These are phyloP conservation scores for Quercus phellos DNA, from an alignment of 331 rosid genomes.

Conservation along the genomic window DNA sequence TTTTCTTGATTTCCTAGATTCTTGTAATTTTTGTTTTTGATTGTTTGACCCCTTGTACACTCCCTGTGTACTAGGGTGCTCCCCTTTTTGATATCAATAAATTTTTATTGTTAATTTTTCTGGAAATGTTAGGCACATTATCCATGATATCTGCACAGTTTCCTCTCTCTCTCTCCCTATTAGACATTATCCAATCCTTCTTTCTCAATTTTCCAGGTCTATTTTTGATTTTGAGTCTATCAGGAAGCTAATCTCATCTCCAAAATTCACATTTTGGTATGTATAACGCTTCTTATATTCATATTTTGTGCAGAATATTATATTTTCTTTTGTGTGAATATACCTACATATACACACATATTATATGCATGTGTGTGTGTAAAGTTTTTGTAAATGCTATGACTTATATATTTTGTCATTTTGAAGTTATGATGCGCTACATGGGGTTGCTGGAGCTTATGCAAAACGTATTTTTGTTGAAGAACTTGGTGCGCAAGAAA, in stretches of 20 bases:
- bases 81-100: too few relatives aligned
- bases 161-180: neutral
- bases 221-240: slow-evolving; percentile 82
- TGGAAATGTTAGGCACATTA: neutral
- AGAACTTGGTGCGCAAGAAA: slow-evolving; percentile 97
- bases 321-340: neutral
- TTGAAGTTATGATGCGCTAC: slow-evolving; percentile 74
- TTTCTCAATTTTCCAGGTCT: slow-evolving; percentile 56
- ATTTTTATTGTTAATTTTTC: neutral
- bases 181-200: neutral
- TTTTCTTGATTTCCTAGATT: too few relatives aligned
- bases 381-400: neutral
- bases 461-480: slow-evolving; percentile 91
- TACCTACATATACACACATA: neutral
- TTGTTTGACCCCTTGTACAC: too few relatives aligned
- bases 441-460: slow-evolving; percentile 98
- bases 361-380: neutral
- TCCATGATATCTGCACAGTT: neutral
- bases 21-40: too few relatives aligned
- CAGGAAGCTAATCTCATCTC: slow-evolving; percentile 66
- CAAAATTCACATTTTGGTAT: slow-evolving; percentile 94
- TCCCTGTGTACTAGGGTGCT: too few relatives aligned
- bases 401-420: slow-evolving; percentile 13
- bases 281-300: slow-evolving; percentile 13
- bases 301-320: slow-evolving; percentile 15